phyloP scores from a whole-genome alignment of 805 yeast species.

The Wickerhamomyces rabaulensis region DNA sequence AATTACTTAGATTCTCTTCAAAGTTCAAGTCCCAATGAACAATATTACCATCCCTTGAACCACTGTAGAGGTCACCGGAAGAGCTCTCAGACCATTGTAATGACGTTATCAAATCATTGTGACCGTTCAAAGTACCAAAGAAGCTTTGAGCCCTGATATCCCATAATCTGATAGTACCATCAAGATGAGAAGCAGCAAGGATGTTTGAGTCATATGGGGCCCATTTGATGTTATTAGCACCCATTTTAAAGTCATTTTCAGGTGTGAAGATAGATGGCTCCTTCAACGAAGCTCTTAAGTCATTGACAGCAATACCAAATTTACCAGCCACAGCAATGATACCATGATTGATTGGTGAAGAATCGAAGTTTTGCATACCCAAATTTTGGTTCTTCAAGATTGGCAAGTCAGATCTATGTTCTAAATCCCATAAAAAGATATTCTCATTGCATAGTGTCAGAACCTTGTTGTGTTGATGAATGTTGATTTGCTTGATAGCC shows the following conservation, averaged over 20 bases:
- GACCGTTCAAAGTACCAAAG: constrained; percentile 49
- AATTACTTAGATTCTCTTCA: constrained; percentile 27
- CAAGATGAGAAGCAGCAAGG: constrained; percentile 59
- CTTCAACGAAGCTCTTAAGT: constrained; percentile 42
- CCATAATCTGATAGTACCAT: constrained; percentile 62
- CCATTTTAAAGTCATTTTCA: constrained; percentile 13
- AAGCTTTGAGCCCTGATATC: constrained; percentile 61
- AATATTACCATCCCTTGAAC: constrained; percentile 58
- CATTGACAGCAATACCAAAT: constrained; percentile 72
- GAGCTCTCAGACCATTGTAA: constrained; percentile 53
- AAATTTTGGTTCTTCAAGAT: constrained; percentile 44
- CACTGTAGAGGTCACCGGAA: constrained; percentile 52
- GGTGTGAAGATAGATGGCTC: constrained; percentile 40
- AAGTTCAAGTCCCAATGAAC: constrained; percentile 61
- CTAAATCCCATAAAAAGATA: constrained; percentile 71
- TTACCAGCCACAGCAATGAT: constrained; percentile 61
- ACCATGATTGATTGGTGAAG: constrained; percentile 41
- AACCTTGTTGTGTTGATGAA: constrained; percentile 28
- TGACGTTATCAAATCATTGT: constrained; percentile 46
- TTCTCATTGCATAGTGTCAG: constrained; percentile 63
- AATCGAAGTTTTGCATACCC: constrained; percentile 49
- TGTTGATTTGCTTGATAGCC: constrained; percentile 12
- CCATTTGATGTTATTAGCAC: constrained; percentile 54
- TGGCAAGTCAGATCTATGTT: constrained; percentile 55
- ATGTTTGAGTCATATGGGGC: constrained; percentile 52